phyloP scores from a whole-genome alignment of 768 basidiomycete genomes.

The Vararia minispora region DNA sequence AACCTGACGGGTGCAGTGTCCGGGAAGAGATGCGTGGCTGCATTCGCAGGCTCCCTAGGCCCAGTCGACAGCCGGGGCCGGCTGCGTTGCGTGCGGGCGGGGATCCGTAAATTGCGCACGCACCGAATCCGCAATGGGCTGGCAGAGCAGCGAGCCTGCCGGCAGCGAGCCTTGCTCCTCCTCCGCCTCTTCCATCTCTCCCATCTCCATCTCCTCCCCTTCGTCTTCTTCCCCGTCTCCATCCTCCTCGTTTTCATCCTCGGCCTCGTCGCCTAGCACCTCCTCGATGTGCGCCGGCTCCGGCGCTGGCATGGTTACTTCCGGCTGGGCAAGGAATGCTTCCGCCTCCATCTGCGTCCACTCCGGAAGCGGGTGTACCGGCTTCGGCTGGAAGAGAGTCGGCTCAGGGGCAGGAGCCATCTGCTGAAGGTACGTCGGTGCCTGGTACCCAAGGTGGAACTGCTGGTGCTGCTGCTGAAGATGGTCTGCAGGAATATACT shows the following conservation, averaged over 20 bases:
- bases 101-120: conserved; percentile 7
- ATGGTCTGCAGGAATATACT: too few relatives aligned
- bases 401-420: background rate
- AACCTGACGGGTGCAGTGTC: too few relatives aligned
- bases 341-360: conserved; percentile 7
- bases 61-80: too few relatives aligned
- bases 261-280: conserved; percentile 4
- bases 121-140: conserved; percentile 9
- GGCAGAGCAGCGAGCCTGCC: conserved; percentile 9
- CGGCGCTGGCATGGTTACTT: background rate
- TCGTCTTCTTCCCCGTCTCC: conserved; percentile 3
- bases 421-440: background rate
- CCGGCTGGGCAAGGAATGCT: background rate
- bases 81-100: background rate
- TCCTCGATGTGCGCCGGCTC: conserved; percentile 6
- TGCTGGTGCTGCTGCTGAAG: too few relatives aligned
- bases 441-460: too few relatives aligned
- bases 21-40: too few relatives aligned
- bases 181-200: conserved; percentile 7
- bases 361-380: conserved; percentile 10
- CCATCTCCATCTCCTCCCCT: background rate
- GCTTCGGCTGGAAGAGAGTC: conserved; percentile 8
- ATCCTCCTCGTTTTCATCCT: conserved; percentile 7
- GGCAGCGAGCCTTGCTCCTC: conserved; percentile 4
- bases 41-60: too few relatives aligned